Percentiles rank a stretch among this genome's conserved stretches.
These are phyloP conservation scores for Candida piceae DNA, from an alignment of 805 yeast species.

Conservation along the genomic window DNA sequence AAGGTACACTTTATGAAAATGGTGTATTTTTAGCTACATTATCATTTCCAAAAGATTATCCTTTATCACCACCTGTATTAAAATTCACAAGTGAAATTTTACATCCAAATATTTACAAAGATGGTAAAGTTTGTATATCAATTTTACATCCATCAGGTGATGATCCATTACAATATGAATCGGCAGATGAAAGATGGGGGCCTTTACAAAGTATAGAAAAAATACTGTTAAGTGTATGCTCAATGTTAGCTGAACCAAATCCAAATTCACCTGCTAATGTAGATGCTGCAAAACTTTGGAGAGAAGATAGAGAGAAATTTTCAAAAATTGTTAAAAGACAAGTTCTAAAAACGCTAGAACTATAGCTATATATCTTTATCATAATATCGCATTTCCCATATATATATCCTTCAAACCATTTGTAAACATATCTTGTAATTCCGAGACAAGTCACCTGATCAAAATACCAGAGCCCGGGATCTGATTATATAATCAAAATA, in stretches of 20 bases:
- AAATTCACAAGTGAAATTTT: conserved; percentile 71
- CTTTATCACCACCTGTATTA: conserved; percentile 56
- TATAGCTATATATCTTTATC: too few relatives aligned
- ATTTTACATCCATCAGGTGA: conserved; percentile 96
- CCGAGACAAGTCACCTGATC: too few relatives aligned
- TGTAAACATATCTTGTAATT: too few relatives aligned
- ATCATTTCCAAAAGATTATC: conserved; percentile 46
- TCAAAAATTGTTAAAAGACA: conserved; percentile 59
- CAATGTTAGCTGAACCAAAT: conserved; percentile 90
- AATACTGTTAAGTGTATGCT: conserved; percentile 83
- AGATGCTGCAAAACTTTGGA: conserved; percentile 89
- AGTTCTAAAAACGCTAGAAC: conserved; percentile 67
- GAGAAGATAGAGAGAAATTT: conserved; percentile 72
- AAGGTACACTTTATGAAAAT: conserved; percentile 48
- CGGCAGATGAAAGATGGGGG: conserved; percentile 91
- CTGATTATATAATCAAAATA: too few relatives aligned
- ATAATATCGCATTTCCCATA: too few relatives aligned
- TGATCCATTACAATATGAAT: conserved; percentile 94
- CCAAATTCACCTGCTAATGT: conserved; percentile 92
- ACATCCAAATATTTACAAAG: conserved; percentile 92
- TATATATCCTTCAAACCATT: too few relatives aligned
- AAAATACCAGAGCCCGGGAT: too few relatives aligned
- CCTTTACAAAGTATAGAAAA: conserved; percentile 91
- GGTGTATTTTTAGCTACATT: conserved; percentile 53
- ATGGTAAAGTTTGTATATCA: conserved; percentile 94